Evolutionary conservation across 2,329 filamentous ascomycete genomes (phyloP), one percentile per base, ranked within the genome.

Genomic region (Neofusicoccum sp.): DNA sequence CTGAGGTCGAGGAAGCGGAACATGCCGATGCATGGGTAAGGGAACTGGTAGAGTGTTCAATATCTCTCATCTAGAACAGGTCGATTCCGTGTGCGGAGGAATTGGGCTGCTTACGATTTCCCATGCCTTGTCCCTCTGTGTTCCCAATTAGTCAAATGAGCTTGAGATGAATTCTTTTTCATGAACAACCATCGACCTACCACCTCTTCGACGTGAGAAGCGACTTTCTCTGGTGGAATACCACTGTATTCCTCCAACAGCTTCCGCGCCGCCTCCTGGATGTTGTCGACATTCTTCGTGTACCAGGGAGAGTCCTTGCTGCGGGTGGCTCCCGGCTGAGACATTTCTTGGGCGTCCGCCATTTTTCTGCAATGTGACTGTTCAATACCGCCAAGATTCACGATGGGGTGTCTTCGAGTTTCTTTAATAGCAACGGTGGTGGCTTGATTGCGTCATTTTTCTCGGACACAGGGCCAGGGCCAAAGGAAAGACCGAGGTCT

Each of bases 181-280:
- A 28, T 22, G 12, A 28, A 22, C 22, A 22, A 22, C 22, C 22
- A 22, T 22, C 22, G 14, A 64, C 73, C 65, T 64, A 76, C 74
- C 34, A 77, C 69, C 41, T 70, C 61, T 52, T 70, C 69, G 47
- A 79, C 72, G 62, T 80, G 77, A 14, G 70, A n/a, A 9, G 72
- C 67, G 7, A 80, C 71, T 12, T 76, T 66, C 31, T 71, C 71
- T 1, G 73, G 47, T 2, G 74, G 70, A 2, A 80, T 68, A 29
- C 73, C 72, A 67, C 74, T 76, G 67, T 79, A 80, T 7, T 67
- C 72, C 62, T 78, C 75, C 14, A 80, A 71, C 12, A 79, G 64
- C 6, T 76, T 67, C 37, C 70, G 66, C 2, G 75, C 71, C 14
- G 65, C 67, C 11, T 71, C 69, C 31, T 68, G 67, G 2, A 78